These are phyloP conservation scores for Mycena alexandri DNA, from an alignment of 768 basidiomycete species.

Conservation along the genomic window DNA sequence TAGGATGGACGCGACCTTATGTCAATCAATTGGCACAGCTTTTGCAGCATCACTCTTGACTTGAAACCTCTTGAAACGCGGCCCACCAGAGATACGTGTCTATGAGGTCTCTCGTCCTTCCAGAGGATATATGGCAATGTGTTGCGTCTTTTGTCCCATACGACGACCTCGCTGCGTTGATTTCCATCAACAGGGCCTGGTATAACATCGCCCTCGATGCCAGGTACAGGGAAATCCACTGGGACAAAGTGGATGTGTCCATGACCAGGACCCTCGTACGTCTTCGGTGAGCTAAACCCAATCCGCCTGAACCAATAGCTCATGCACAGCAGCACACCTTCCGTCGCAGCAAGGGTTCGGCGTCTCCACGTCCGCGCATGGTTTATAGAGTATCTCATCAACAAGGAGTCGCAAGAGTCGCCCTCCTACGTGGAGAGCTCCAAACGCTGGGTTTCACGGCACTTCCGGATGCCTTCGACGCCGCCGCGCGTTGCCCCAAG, in stretches of 20 bases:
- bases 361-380: slow-evolving; percentile 53
- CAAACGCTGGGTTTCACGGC: slow-evolving; percentile 22
- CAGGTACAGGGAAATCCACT: slow-evolving; percentile 48
- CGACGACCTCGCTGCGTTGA: slow-evolving; percentile 33
- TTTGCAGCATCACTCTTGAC: too few species aligned
- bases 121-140: slow-evolving; percentile 51
- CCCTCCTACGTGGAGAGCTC: slow-evolving; percentile 11
- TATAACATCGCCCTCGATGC: slow-evolving; percentile 47
- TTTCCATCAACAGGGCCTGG: slow-evolving; percentile 52
- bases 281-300: slow-evolving; percentile 43
- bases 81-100: background rate
- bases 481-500: slow-evolving; percentile 18
- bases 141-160: slow-evolving; percentile 41
- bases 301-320: background rate
- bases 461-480: slow-evolving; percentile 12
- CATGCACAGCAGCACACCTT: slow-evolving; percentile 43
- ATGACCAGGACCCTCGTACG: slow-evolving; percentile 45
- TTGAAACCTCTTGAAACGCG: too few species aligned
- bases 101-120: slow-evolving; percentile 4
- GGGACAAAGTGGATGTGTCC: slow-evolving; percentile 47
- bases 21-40: too few species aligned
- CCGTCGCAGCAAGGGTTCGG: slow-evolving; percentile 49
- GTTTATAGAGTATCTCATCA: slow-evolving; percentile 53
- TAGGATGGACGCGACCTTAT: too few species aligned
- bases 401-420: slow-evolving; percentile 13